Base-by-base conservation (phyloP, 441 rosid species). In the Raphanus hybrid region DNA sequence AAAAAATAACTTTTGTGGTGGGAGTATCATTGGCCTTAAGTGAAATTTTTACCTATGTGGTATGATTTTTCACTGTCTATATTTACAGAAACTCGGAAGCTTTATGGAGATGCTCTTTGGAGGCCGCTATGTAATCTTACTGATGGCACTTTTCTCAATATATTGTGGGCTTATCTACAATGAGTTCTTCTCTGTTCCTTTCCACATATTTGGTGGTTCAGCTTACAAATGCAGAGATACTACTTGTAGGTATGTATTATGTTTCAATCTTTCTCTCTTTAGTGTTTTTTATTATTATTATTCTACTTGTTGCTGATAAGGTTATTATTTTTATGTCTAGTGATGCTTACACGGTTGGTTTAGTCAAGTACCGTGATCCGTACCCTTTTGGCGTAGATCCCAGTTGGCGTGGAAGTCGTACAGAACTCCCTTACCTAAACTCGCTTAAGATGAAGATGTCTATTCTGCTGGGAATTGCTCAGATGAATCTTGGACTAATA, bases 381-480 rank as follows among this genome's bases (percentile, higher is more conserved):
- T 94, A 92, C 84, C 96, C 99, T 63, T 95, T 95, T 81, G 99
- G 99, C 54, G 97, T 95, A 48, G 99, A 95, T 89, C 99, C 99
- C 69, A 89, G 96, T 78, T 95, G 99, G 99, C 98, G 98, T 76
- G 99, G 99, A 84, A 95, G 98, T 83, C 98, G 99, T 78, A 16
- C 97, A 14, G 99, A 95, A 81, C 84, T 95, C 75, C 99, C 99
- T 55, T 95, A 91, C 83, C 64, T 95, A 67, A 95, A 92, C 82
- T 95, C 99, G 76, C 90, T 95, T 35, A 95, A 95, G 84, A 95
- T 95, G 99, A 95, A 95, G 89, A 91, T 95, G 99, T 95, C 99
- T 59, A 92, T 95, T 77, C 85, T 95, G 69, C 81, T 95, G 55
- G 99, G 99, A 73, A 85, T 95, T 73, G 87, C 86, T 50, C 99